A percentile compares a stretch with the other conserved stretches of the same genome.
Conservation (phyloP, 1,284 basidiomycete species). For the Malassezia nana region DNA sequence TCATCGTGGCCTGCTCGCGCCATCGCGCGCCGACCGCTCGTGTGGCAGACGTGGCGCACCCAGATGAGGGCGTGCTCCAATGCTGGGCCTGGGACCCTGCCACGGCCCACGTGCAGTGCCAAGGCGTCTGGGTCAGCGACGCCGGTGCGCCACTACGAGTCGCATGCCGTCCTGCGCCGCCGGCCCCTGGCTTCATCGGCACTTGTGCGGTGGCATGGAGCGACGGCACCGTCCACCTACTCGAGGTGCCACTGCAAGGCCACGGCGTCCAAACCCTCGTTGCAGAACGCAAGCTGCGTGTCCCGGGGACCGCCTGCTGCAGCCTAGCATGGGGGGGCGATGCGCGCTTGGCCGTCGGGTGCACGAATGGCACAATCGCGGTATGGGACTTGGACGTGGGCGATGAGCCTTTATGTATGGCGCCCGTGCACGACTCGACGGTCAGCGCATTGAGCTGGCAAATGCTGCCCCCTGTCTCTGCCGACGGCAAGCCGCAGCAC, state of each 20-base stretch:
- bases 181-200: background rate
- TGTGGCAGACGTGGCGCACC: background rate
- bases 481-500: background rate
- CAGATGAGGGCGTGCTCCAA: constrained; percentile 1
- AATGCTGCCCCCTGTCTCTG: constrained; percentile 7
- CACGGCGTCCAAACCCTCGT: background rate
- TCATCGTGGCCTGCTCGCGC: background rate
- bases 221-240: constrained; percentile 7
- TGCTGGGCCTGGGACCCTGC: background rate
- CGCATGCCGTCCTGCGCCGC: background rate
- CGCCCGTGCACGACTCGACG: constrained; percentile 13
- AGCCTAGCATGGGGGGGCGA: constrained; percentile 10
- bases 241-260: background rate
- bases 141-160: constrained; percentile 5
- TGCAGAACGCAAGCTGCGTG: background rate
- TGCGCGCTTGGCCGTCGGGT: constrained; percentile 3
- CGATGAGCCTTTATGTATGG: background rate
- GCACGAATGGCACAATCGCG: constrained; percentile 1
- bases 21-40: background rate
- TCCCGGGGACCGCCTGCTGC: background rate
- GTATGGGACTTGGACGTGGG: constrained; percentile 3
- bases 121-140: background rate
- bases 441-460: constrained; percentile 15
- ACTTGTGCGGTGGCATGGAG: background rate
- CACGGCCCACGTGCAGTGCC: background rate